These are phyloP conservation scores for Lentinula raphanica DNA, from an alignment of 768 basidiomycete genomes.

Conservation along the genomic window DNA sequence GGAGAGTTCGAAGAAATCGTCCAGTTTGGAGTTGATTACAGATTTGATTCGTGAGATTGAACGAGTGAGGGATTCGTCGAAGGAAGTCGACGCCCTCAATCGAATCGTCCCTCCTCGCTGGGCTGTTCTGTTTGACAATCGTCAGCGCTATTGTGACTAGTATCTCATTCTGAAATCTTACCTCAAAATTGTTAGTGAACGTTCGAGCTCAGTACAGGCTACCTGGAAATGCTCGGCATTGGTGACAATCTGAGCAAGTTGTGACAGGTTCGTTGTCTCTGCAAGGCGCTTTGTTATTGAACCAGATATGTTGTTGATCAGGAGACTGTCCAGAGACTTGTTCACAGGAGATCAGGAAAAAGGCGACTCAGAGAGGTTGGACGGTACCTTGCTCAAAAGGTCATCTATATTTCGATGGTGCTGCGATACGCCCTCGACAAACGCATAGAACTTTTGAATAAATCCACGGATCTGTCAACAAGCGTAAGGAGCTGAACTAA, in stretches of 20 bases:
- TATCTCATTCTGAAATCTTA: slow-evolving; percentile 21
- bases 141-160: slow-evolving; percentile 2
- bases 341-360: slow-evolving; percentile 1
- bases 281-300: slow-evolving; percentile 71
- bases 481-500: neutral
- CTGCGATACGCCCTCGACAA: slow-evolving; percentile 91
- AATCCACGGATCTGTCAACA: slow-evolving; percentile 69
- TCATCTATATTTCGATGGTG: slow-evolving; percentile 91
- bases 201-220: slow-evolving; percentile 80
- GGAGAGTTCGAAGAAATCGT: slow-evolving; percentile 92
- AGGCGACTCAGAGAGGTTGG: neutral
- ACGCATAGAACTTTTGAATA: slow-evolving; percentile 93
- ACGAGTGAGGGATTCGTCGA: slow-evolving; percentile 60
- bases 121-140: slow-evolving; percentile 57
- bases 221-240: slow-evolving; percentile 90
- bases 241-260: slow-evolving; percentile 88
- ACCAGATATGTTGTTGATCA: slow-evolving; percentile 71
- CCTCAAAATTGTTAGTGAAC: slow-evolving; percentile 79
- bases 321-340: slow-evolving; percentile 84
- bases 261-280: slow-evolving; percentile 74
- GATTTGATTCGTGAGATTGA: slow-evolving; percentile 73
- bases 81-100: slow-evolving; percentile 57
- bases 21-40: slow-evolving; percentile 86
- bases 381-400: slow-evolving; percentile 73
- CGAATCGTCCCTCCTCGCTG: slow-evolving; percentile 80